These are phyloP conservation scores for Coemansia sp. DNA, from an alignment of 192 early-diverging fungal genomes.

Conservation along the genomic window DNA sequence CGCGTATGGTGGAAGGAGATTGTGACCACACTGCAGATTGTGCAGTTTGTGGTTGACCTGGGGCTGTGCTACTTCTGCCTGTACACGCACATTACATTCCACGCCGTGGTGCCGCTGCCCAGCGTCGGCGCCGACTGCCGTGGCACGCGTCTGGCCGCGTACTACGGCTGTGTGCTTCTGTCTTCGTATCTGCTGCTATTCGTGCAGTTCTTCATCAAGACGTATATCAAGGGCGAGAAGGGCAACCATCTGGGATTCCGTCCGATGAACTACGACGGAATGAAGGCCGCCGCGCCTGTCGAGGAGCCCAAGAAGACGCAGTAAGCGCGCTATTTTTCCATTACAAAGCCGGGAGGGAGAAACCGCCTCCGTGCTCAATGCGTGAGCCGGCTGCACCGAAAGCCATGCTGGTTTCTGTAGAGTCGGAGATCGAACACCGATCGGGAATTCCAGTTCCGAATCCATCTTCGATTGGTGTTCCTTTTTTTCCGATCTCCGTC, in stretches of 20 bases:
- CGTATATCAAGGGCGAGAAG: conserved; percentile 61
- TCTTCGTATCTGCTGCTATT: conserved; percentile 82
- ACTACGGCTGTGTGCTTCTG: conserved; percentile 74
- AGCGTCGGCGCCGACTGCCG: conserved; percentile 68
- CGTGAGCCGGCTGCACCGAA: no score
- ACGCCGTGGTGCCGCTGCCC: conserved; percentile 60
- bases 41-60: conserved; percentile 87
- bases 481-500: no score
- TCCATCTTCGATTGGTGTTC: no score
- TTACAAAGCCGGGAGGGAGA: no score
- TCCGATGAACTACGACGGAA: conserved; percentile 44
- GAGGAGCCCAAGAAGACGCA: conserved; percentile 22
- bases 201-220: conserved; percentile 85
- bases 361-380: no score
- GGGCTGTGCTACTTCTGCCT: conserved; percentile 78
- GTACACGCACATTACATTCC: conserved; percentile 72
- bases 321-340: no score
- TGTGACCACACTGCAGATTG: conserved; percentile 88
- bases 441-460: no score
- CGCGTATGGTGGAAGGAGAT: conserved; percentile 92
- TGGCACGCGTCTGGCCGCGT: conserved; percentile 69
- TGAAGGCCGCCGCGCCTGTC: conserved; percentile 19
- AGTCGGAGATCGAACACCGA: no score
- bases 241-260: conserved; percentile 47
- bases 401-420: no score